Percentiles rank a stretch among this genome's conserved stretches.
Conservation (phyloP, 106 monocot species). For the Acorus gramineus region DNA sequence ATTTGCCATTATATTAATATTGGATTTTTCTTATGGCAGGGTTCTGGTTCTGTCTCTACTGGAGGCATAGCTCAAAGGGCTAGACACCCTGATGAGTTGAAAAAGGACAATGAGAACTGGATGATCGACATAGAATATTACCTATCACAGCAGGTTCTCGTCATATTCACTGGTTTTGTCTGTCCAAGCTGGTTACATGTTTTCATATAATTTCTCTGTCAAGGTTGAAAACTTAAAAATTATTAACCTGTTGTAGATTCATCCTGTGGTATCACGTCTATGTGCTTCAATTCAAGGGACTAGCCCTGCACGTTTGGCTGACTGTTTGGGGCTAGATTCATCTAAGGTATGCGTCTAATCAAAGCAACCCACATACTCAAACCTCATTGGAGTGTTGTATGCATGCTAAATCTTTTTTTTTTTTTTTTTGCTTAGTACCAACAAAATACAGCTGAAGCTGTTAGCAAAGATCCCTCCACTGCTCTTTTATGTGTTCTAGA, state of each 20-base stretch:
- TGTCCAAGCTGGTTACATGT: too few relatives aligned
- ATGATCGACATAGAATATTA: conserved; percentile 93
- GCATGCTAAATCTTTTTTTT: neutral
- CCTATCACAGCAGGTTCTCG: conserved; percentile 80
- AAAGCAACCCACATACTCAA: neutral
- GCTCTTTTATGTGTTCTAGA: conserved; percentile 42
- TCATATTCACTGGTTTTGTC: neutral
- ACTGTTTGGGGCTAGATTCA: conserved; percentile 96
- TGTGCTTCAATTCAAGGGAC: conserved; percentile 98
- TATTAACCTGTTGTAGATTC: conserved; percentile 41
- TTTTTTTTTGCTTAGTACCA: conserved; percentile 40
- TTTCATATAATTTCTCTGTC: neutral
- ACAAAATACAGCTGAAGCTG: conserved; percentile 36
- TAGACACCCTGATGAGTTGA: conserved; percentile 92
- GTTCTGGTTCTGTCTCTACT: conserved; percentile 29
- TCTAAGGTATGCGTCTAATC: conserved; percentile 40
- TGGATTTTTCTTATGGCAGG: conserved; percentile 23
- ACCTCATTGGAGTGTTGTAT: neutral
- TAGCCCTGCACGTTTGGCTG: conserved; percentile 82
- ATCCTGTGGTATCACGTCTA: conserved; percentile 84
- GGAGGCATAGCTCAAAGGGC: conserved; percentile 81
- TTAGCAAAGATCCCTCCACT: conserved; percentile 35
- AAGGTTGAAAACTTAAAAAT: neutral
- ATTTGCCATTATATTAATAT: neutral
- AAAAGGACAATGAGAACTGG: conserved; percentile 57